A percentile compares a stretch with the other conserved stretches of the same genome.
phyloP scores from a whole-genome alignment of 73 alveolate species.

The Paramecium sexaurelia region DNA sequence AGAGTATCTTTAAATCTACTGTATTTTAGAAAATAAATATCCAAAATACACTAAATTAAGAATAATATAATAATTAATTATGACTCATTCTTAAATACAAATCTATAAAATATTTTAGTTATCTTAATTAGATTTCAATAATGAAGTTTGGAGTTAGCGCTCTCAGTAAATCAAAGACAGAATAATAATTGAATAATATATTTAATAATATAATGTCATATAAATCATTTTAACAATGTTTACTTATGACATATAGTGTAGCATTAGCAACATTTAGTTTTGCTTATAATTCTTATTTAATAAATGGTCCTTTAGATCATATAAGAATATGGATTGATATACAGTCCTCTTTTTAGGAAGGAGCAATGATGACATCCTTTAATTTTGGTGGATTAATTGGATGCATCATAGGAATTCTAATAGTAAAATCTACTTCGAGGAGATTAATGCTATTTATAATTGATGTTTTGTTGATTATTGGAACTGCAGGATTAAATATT shows the following conservation, averaged over 20 bases:
- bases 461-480: neutral
- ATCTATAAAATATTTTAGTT: no score
- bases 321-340: neutral
- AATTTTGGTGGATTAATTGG: constrained; percentile 53
- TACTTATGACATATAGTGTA: constrained; percentile 37
- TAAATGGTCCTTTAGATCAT: constrained; percentile 36
- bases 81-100: no score
- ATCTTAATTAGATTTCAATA: no score
- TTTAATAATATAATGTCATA: neutral
- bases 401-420: constrained; percentile 4
- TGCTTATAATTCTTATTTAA: constrained; percentile 35
- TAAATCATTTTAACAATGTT: constrained; percentile 22
- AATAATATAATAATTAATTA: no score
- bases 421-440: constrained; percentile 8
- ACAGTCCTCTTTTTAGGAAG: neutral
- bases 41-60: no score
- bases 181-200: neutral
- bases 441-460: constrained; percentile 17
- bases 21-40: no score
- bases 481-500: constrained; percentile 27
- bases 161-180: neutral
- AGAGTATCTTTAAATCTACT: no score
- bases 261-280: constrained; percentile 53
- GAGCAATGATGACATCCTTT: neutral
- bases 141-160: neutral